Evolutionary conservation across 352 stramenopile species (phyloP), one percentile per base, ranked within the genome.

Genomic region (Albugo laibachii): DNA sequence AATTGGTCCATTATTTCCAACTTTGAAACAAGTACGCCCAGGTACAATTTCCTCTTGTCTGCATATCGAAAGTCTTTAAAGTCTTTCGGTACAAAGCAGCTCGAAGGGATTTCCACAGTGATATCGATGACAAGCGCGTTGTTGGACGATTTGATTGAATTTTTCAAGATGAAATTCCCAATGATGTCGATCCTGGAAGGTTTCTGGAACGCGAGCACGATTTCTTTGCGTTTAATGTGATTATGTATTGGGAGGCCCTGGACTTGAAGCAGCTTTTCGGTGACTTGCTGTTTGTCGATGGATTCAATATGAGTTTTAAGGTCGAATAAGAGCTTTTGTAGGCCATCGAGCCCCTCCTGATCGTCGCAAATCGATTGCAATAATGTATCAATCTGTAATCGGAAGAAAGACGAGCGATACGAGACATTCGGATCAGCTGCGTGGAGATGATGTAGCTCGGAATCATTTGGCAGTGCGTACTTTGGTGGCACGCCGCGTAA

Each of bases 1-100:
- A 81, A 40, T 31, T 50, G 6, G n/a, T 41, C 15, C 5, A 0
- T 15, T 24, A 10, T 8, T 43, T 43, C 38, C 6, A 11, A 49
- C 47, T 87, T 62, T 0, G 61, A 55, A 2, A 67, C 63, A 18
- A 95, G 36, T 15, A 93, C 69, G 2, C 72, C 80, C 0, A 93
- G 53, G 49, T 93, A 94, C 52, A 94, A 45, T 45, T 80, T 85
- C 27, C 81, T 66, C 60, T 93, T 94, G 66, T 94, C 81, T 5
- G 80, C 67, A 54, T 93, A 94, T 19, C 77, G 62, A 59, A 89
- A 91, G 62, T 93, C 93, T 40, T 75, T 57, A 54, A 89, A 87
- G 52, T 95, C 83, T 54, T 92, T 92, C 11, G 76, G 75, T 15
- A 91, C 38, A 51, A 95, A 87, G 58, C 81, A 93, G 6, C 50